phyloP scores from a whole-genome alignment of 148 eudicot genomes.

The Drosera capensis region DNA sequence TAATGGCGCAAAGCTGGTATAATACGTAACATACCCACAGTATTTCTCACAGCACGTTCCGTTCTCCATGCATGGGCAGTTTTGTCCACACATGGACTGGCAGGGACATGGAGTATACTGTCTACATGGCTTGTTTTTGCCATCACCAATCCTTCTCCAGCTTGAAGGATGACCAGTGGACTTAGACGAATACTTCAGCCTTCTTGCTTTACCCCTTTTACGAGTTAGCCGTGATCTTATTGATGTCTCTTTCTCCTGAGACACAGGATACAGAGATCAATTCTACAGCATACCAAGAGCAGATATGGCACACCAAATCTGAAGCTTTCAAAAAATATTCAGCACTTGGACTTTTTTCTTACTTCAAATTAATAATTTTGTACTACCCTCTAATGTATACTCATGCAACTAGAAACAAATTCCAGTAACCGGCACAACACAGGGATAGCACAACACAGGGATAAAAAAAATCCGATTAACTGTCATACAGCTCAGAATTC shows the following conservation, averaged over 20 bases:
- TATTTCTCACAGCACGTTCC: slow-evolving; percentile 93
- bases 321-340: no score
- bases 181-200: slow-evolving; percentile 68
- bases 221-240: slow-evolving; percentile 52
- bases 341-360: no score
- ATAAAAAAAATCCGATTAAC: no score
- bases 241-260: slow-evolving; percentile 37
- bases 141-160: slow-evolving; percentile 67
- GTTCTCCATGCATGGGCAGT: slow-evolving; percentile 62
- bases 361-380: not conserved
- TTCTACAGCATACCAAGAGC: slow-evolving; percentile 1
- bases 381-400: no score
- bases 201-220: slow-evolving; percentile 59
- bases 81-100: slow-evolving; percentile 61
- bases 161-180: slow-evolving; percentile 73
- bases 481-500: no score
- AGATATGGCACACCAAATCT: no score
- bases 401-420: no score
- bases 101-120: slow-evolving; percentile 82
- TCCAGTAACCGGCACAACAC: no score
- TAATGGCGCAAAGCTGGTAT: not conserved
- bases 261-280: slow-evolving; percentile 2
- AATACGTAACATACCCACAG: slow-evolving; percentile 54
- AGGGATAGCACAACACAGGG: no score
- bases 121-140: slow-evolving; percentile 37